A percentile compares a stretch with the other conserved stretches of the same genome.
Evolutionary conservation across 2,329 filamentous ascomycete genomes (phyloP).

Genomic region (Mycogone perniciosa): DNA sequence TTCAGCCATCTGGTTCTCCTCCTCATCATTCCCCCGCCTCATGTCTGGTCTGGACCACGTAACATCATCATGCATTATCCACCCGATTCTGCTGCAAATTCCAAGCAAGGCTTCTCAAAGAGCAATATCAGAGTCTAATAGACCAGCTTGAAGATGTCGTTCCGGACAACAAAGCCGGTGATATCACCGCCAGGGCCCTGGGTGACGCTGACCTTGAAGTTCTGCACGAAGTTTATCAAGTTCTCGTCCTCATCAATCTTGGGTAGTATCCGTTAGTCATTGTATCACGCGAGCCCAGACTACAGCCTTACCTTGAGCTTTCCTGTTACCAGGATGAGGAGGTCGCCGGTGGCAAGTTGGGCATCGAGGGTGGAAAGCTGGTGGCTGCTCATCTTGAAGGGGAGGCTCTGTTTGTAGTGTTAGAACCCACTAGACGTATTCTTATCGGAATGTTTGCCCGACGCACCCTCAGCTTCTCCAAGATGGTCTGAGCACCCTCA

Average conservation of each 20-base stretch:
- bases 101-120: slow-evolving; percentile 1
- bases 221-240: slow-evolving; percentile 13
- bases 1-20: slow-evolving; percentile 7
- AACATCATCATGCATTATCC: slow-evolving; percentile 8
- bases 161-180: slow-evolving; percentile 69
- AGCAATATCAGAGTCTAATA: slow-evolving; percentile 39
- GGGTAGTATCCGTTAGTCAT: not conserved
- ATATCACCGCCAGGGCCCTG: slow-evolving; percentile 11
- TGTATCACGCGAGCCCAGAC: not conserved
- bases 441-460: not conserved
- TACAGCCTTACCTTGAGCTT: slow-evolving; percentile 59
- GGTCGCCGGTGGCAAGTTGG: slow-evolving; percentile 69
- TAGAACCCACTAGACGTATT: not conserved
- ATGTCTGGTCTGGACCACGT: not conserved
- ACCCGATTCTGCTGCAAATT: not conserved
- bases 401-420: slow-evolving; percentile 51
- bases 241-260: slow-evolving; percentile 12
- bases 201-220: slow-evolving; percentile 10
- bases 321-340: slow-evolving; percentile 85
- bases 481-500: slow-evolving; percentile 59
- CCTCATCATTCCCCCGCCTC: not conserved
- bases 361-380: slow-evolving; percentile 71
- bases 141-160: slow-evolving; percentile 91
- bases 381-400: slow-evolving; percentile 78
- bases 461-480: slow-evolving; percentile 75